Percentiles rank a stretch among this genome's conserved stretches.
These are phyloP conservation scores for Calocera viscosa DNA, from an alignment of 768 basidiomycete species.

Conservation along the genomic window DNA sequence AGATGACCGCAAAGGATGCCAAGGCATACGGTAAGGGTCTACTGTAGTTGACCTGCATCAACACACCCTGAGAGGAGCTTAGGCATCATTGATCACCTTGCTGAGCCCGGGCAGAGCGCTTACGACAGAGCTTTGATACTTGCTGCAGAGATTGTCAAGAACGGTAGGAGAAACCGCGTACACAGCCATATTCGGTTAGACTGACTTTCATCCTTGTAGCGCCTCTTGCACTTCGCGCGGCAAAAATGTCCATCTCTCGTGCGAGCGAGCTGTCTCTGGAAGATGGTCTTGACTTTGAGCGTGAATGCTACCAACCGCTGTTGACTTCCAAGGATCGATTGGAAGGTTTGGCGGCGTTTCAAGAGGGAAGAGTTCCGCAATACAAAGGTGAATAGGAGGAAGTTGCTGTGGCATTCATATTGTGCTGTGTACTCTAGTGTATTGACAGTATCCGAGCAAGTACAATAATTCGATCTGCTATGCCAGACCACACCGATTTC, in stretches of 20 bases:
- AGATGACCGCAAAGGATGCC: constrained; percentile 55
- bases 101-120: constrained; percentile 44
- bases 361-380: constrained; percentile 62
- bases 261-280: constrained; percentile 70
- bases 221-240: constrained; percentile 74
- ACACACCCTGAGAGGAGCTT: constrained; percentile 7
- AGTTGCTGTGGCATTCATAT: no score
- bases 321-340: constrained; percentile 60
- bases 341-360: constrained; percentile 79
- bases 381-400: constrained; percentile 62
- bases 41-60: not conserved
- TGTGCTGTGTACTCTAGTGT: no score
- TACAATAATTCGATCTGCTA: no score
- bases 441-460: no score
- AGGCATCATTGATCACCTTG: constrained; percentile 78
- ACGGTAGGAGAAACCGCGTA: constrained; percentile 43
- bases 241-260: constrained; percentile 72
- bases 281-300: constrained; percentile 87
- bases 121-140: constrained; percentile 58
- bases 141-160: constrained; percentile 43
- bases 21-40: constrained; percentile 61
- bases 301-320: constrained; percentile 70
- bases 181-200: constrained; percentile 16
- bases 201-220: constrained; percentile 34
- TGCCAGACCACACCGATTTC: no score